Percentiles rank a stretch among this genome's conserved stretches.
Evolutionary conservation across 2,329 filamentous ascomycete genomes (phyloP).

Genomic region (Didymella lethalis): DNA sequence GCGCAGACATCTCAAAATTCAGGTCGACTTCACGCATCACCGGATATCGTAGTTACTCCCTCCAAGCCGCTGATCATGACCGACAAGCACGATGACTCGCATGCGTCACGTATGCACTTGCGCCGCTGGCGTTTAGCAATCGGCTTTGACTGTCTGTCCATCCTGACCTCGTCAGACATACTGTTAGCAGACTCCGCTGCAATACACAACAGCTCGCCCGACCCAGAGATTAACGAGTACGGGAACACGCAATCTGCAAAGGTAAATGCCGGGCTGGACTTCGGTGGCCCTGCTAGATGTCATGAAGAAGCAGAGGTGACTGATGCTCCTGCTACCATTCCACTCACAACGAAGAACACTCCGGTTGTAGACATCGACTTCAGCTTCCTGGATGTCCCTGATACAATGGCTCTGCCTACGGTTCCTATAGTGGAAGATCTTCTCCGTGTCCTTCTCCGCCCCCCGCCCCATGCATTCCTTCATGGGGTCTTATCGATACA

Average conservation of each 20-base stretch:
- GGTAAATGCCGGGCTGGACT: conserved; percentile 23
- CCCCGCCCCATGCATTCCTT: conserved; percentile 30
- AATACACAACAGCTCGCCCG: not conserved
- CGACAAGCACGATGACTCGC: not conserved
- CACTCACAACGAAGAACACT: not conserved
- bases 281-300: not conserved
- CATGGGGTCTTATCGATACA: conserved; percentile 29
- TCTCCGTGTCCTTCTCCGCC: conserved; percentile 21
- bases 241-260: conserved; percentile 26
- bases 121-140: not conserved
- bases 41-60: not conserved
- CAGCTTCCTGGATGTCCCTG: not conserved
- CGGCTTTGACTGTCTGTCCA: not conserved
- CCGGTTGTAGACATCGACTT: conserved; percentile 10
- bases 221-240: conserved; percentile 19
- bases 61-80: not conserved
- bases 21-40: not conserved
- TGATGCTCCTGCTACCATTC: not conserved
- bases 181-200: not conserved
- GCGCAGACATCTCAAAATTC: not conserved
- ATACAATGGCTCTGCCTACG: not conserved
- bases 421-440: conserved; percentile 2
- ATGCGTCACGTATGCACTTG: not conserved
- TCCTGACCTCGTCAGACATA: not conserved
- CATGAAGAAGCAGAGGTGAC: not conserved